A percentile compares a stretch with the other conserved stretches of the same genome.
phyloP scores from a whole-genome alignment of 805 yeast species.

The Suhomyces pyralidae region DNA sequence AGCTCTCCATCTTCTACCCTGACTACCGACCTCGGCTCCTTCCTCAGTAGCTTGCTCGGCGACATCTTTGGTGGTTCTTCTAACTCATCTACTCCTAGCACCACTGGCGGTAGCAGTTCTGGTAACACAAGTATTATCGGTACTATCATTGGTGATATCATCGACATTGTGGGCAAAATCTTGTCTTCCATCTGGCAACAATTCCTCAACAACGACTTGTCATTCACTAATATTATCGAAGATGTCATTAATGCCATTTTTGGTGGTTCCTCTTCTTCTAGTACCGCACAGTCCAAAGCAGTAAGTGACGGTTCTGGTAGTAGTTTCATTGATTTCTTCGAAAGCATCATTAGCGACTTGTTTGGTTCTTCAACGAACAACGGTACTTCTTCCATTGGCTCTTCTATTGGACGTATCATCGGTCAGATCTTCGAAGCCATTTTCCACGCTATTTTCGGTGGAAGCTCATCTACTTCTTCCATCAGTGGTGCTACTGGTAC shows the following conservation, averaged over 20 bases:
- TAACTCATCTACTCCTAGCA: slow-evolving; percentile 5
- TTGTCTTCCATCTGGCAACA: slow-evolving; percentile 7
- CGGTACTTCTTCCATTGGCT: slow-evolving; percentile 8
- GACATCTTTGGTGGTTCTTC: slow-evolving; percentile 11
- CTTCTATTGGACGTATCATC: slow-evolving; percentile 9
- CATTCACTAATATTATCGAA: slow-evolving; percentile 10
- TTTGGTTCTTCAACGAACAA: slow-evolving; percentile 10
- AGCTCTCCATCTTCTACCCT: slow-evolving; percentile 5
- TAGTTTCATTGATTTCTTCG: slow-evolving; percentile 6
- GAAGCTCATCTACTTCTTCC: slow-evolving; percentile 10
- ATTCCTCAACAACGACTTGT: slow-evolving; percentile 5
- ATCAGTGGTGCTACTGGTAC: slow-evolving; percentile 4
- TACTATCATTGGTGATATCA: slow-evolving; percentile 11
- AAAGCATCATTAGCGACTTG: slow-evolving; percentile 8
- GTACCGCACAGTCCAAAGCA: not conserved
- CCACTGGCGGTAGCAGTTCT: slow-evolving; percentile 3
- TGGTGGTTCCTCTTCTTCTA: slow-evolving; percentile 9
- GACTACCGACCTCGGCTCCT: slow-evolving; percentile 6
- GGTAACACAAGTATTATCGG: slow-evolving; percentile 6
- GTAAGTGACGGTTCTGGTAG: not conserved
- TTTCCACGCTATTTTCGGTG: slow-evolving; percentile 19
- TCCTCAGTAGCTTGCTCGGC: slow-evolving; percentile 10
- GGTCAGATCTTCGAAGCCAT: slow-evolving; percentile 15
- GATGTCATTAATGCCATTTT: slow-evolving; percentile 14
- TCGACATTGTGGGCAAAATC: slow-evolving; percentile 11